Conservation (phyloP, 108 stramenopile species). For the Fragilaria crotonensis region DNA sequence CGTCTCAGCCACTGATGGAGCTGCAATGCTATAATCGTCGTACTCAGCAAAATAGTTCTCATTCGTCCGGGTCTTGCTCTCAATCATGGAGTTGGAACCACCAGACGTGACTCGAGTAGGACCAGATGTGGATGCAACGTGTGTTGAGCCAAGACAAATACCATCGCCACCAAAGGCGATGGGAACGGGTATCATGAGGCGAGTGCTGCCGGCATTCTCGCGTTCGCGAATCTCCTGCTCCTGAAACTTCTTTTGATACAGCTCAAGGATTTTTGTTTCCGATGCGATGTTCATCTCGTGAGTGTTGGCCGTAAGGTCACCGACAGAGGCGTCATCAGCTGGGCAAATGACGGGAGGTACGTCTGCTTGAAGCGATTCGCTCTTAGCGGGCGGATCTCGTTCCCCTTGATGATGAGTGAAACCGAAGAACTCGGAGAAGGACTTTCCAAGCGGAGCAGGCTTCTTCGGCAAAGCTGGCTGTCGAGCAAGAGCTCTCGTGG, state of each 20-base stretch:
- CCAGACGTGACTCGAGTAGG: not conserved
- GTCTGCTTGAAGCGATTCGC: not conserved
- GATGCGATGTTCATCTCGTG: conserved; percentile 4
- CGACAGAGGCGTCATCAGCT: conserved; percentile 10
- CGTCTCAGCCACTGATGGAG: not conserved
- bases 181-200: not conserved
- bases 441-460: not conserved
- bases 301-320: conserved; percentile 17
- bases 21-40: conserved; percentile 2
- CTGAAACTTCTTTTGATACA: not conserved
- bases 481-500: not conserved
- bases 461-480: not conserved
- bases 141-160: not conserved
- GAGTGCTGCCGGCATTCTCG: not conserved
- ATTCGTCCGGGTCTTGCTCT: not conserved
- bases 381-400: not conserved
- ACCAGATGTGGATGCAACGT: not conserved
- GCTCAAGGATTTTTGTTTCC: too few species aligned
- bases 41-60: conserved; percentile 18
- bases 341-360: conserved; percentile 1
- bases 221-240: too few species aligned
- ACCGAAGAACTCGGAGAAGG: not conserved
- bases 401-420: not conserved
- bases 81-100: conserved; percentile 1
- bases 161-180: not conserved